phyloP scores from a whole-genome alignment of 768 basidiomycete genomes.

The Podaxis sp. region DNA sequence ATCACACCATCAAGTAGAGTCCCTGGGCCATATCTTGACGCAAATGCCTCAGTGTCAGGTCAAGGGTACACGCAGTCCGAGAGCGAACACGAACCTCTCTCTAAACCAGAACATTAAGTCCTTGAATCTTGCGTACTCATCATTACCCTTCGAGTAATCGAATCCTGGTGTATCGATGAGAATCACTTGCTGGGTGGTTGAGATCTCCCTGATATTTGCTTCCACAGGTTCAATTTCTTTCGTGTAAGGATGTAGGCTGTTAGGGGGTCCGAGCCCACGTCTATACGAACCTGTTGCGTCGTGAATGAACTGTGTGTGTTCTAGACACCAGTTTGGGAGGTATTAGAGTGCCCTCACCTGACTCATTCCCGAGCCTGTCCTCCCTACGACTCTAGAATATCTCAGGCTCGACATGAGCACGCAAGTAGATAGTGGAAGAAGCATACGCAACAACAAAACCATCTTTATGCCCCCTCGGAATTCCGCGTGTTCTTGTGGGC shows the following conservation, averaged over 20 bases:
- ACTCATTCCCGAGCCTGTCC: constrained; percentile 1
- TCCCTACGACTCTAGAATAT: neutral
- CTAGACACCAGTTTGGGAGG: neutral
- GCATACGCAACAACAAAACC: neutral
- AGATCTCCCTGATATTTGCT: neutral
- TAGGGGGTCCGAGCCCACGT: neutral
- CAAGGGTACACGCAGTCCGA: neutral
- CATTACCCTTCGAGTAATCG: neutral
- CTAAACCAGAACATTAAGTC: neutral
- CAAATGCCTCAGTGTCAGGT: neutral
- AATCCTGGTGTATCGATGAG: constrained; percentile 2
- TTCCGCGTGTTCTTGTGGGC: neutral
- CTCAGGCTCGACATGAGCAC: neutral
- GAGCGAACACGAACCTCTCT: neutral
- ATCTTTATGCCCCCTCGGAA: neutral
- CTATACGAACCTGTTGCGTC: neutral
- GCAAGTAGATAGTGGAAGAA: neutral
- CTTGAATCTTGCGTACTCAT: neutral
- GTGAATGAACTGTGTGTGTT: neutral
- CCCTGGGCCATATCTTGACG: neutral
- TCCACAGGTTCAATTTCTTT: neutral
- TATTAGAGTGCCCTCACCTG: neutral
- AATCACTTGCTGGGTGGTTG: neutral
- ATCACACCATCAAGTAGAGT: constrained; percentile 4
- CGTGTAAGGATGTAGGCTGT: neutral